Percentiles rank a stretch among this genome's conserved stretches.
These are phyloP conservation scores for Tephrocybe rancida DNA, from an alignment of 768 basidiomycete genomes.

Conservation along the genomic window DNA sequence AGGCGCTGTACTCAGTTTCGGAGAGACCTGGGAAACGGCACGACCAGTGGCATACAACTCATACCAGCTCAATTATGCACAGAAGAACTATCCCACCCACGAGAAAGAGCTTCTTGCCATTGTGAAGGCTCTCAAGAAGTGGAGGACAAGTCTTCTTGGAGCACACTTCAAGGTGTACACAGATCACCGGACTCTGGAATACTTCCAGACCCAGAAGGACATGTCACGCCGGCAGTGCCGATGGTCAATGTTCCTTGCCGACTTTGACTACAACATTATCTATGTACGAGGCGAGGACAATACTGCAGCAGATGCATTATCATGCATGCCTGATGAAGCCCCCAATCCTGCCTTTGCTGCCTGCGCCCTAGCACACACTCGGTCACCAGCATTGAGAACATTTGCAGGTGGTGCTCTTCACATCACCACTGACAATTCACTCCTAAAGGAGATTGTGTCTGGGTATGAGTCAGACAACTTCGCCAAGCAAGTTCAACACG, in stretches of 20 bases:
- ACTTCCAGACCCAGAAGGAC: conserved; percentile 22
- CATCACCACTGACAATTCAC: no score
- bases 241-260: conserved; percentile 39
- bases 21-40: conserved; percentile 26
- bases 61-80: conserved; percentile 19
- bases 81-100: conserved; percentile 31
- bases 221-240: conserved; percentile 21
- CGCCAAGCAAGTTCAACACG: no score
- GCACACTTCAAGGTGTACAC: background rate
- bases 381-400: no score
- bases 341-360: conserved; percentile 9
- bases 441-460: no score
- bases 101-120: conserved; percentile 36
- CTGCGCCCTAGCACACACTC: conserved; percentile 4
- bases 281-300: conserved; percentile 37
- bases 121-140: conserved; percentile 25
- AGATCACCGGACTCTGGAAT: conserved; percentile 34
- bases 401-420: no score
- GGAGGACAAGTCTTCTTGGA: conserved; percentile 20
- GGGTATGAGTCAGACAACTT: no score
- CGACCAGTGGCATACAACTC: conserved; percentile 31
- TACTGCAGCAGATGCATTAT: background rate
- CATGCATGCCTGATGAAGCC: conserved; percentile 22
- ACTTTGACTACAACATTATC: conserved; percentile 32
- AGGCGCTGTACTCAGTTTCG: conserved; percentile 23